Conservation (phyloP, 2,329 filamentous ascomycete genomes). For the Zopfia rhizophila region DNA sequence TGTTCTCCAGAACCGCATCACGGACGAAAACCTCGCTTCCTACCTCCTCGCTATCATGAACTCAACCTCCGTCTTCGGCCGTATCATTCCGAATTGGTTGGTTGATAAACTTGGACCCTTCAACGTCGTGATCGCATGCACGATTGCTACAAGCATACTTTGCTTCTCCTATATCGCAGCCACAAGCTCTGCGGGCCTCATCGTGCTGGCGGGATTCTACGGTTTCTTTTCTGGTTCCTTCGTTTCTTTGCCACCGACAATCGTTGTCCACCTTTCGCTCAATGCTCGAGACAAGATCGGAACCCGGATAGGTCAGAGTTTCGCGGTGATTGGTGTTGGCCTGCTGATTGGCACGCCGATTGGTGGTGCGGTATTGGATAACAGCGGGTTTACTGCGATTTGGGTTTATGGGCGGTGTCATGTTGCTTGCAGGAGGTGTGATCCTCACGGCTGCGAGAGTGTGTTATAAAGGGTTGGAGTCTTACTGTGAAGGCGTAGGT, state of each 20-base stretch:
- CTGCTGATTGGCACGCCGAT: slow-evolving; percentile 63
- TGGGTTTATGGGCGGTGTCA: slow-evolving; percentile 51
- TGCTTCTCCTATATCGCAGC: slow-evolving; percentile 48
- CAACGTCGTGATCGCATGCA: slow-evolving; percentile 52
- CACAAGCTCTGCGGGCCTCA: slow-evolving; percentile 38
- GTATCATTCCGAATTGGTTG: slow-evolving; percentile 52
- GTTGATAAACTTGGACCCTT: slow-evolving; percentile 52
- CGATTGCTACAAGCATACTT: slow-evolving; percentile 44
- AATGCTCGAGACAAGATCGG: slow-evolving; percentile 54
- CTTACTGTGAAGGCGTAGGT: not conserved
- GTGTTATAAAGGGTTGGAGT: not conserved
- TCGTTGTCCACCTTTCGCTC: slow-evolving; percentile 48
- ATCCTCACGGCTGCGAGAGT: not conserved
- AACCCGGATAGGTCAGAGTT: slow-evolving; percentile 62
- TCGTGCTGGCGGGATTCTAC: slow-evolving; percentile 48
- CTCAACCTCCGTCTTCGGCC: slow-evolving; percentile 57
- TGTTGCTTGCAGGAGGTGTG: not conserved
- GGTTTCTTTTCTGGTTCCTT: slow-evolving; percentile 56
- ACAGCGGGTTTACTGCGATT: slow-evolving; percentile 49
- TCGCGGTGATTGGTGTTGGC: slow-evolving; percentile 58
- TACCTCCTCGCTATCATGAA: slow-evolving; percentile 74
- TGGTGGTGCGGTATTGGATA: slow-evolving; percentile 59
- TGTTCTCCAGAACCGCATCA: slow-evolving; percentile 62
- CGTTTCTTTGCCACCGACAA: slow-evolving; percentile 51
- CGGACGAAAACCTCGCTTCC: slow-evolving; percentile 62